Evolutionary conservation across 2,329 filamentous ascomycete genomes (phyloP).

Genomic region (Colletotrichum sp.): DNA sequence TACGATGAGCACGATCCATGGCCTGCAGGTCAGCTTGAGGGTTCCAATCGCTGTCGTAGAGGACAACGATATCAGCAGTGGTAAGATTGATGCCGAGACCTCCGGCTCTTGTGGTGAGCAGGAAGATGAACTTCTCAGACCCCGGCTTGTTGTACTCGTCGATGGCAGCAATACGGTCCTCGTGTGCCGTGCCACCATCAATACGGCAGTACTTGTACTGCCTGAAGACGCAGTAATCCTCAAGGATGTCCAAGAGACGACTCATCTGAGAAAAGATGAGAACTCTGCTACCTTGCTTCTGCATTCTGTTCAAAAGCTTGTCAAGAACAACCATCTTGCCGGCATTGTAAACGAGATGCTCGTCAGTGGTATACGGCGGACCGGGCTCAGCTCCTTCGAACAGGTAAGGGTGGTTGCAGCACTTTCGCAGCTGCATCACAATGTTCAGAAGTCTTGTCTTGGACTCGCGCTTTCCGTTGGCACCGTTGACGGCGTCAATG

Average conservation of each 20-base stretch:
- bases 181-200: slow-evolving; percentile 94
- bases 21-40: slow-evolving; percentile 97
- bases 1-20: slow-evolving; percentile 98
- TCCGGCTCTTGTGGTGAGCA: slow-evolving; percentile 93
- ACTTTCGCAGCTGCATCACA: slow-evolving; percentile 98
- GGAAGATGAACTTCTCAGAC: slow-evolving; percentile 96
- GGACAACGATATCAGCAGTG: slow-evolving; percentile 90
- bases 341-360: slow-evolving; percentile 91
- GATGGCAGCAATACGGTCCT: slow-evolving; percentile 96
- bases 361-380: slow-evolving; percentile 96
- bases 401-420: slow-evolving; percentile 97
- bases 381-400: slow-evolving; percentile 98
- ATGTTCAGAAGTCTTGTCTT: slow-evolving; percentile 98
- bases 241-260: slow-evolving; percentile 92
- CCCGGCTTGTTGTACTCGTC: slow-evolving; percentile 97
- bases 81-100: slow-evolving; percentile 97
- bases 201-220: slow-evolving; percentile 97
- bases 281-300: slow-evolving; percentile 89
- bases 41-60: slow-evolving; percentile 99
- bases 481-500: slow-evolving; percentile 97
- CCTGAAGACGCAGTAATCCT: slow-evolving; percentile 97
- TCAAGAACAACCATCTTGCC: slow-evolving; percentile 98
- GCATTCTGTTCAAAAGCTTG: slow-evolving; percentile 83
- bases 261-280: slow-evolving; percentile 99
- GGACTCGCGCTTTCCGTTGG: slow-evolving; percentile 93